Percentiles rank a stretch among this genome's conserved stretches.
Conservation (phyloP, 1,139 yeast species). For the Hansenula anomala region DNA sequence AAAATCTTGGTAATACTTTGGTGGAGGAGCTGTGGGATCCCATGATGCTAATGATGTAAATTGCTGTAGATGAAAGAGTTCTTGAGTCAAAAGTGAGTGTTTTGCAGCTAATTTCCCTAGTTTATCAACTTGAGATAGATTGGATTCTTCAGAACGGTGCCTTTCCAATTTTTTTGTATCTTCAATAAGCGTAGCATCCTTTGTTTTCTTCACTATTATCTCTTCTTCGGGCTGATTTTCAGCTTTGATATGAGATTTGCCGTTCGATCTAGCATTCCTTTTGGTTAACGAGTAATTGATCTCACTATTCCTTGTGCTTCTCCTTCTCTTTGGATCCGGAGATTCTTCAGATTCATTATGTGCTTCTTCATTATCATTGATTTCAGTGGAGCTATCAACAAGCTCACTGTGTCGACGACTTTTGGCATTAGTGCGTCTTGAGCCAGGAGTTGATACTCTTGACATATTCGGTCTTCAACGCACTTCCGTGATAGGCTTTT, state of each 20-base stretch:
- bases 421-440: slow-evolving; percentile 6
- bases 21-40: slow-evolving; percentile 26
- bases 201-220: not conserved
- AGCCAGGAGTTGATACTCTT: slow-evolving; percentile 2
- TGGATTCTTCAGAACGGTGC: not conserved
- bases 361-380: slow-evolving; percentile 3
- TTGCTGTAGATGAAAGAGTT: slow-evolving; percentile 38
- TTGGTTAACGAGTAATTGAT: not conserved
- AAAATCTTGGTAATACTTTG: slow-evolving; percentile 22
- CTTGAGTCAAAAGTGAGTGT: slow-evolving; percentile 33
- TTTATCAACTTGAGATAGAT: slow-evolving; percentile 12
- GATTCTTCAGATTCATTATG: not conserved
- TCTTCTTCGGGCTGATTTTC: not conserved
- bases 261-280: not conserved
- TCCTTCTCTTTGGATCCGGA: not conserved
- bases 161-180: slow-evolving; percentile 4
- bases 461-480: slow-evolving; percentile 1
- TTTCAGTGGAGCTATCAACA: not conserved
- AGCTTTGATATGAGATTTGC: not conserved
- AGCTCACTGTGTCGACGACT: slow-evolving; percentile 7
- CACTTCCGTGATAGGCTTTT: no score
- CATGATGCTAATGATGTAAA: slow-evolving; percentile 34
- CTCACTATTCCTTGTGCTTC: not conserved
- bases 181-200: not conserved
- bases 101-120: slow-evolving; percentile 27